Evolutionary conservation across 2,329 filamentous ascomycete species (phyloP).

Genomic region (Mollisiaceae sp.): DNA sequence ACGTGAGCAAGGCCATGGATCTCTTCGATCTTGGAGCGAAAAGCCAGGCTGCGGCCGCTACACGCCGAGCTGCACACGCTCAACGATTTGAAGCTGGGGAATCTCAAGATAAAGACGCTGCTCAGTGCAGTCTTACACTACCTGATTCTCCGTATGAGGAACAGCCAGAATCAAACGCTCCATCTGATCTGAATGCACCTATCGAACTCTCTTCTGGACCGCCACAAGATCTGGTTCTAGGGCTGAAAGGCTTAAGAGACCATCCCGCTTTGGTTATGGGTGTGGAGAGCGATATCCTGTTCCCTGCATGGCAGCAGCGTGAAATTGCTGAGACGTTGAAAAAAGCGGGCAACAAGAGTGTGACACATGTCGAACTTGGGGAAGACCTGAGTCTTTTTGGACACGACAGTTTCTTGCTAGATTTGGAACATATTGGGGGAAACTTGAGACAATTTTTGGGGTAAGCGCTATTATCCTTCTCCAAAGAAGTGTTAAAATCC

Average conservation of each 20-base stretch:
- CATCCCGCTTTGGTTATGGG: conserved; percentile 89
- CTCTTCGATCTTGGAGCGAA: conserved; percentile 86
- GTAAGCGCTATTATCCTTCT: conserved; percentile 42
- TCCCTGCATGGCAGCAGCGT: conserved; percentile 96
- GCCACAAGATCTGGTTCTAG: conserved; percentile 79
- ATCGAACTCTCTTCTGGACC: conserved; percentile 56
- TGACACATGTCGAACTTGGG: conserved; percentile 88
- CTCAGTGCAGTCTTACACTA: conserved; percentile 78
- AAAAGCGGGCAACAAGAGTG: conserved; percentile 76
- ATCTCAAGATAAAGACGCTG: conserved; percentile 39
- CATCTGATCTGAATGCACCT: conserved; percentile 43
- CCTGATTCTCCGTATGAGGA: conserved; percentile 88
- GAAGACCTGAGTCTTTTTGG: conserved; percentile 95
- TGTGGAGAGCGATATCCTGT: conserved; percentile 93
- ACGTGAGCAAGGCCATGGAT: conserved; percentile 99
- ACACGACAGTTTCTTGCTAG: conserved; percentile 93
- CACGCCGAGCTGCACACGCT: conserved; percentile 66
- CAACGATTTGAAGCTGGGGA: conserved; percentile 56
- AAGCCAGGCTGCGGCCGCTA: conserved; percentile 67
- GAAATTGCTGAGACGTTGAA: conserved; percentile 88
- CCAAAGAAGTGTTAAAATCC: too few relatives aligned
- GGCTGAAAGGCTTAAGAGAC: conserved; percentile 72
- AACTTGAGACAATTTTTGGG: conserved; percentile 79
- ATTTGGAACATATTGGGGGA: conserved; percentile 89
- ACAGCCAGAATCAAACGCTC: conserved; percentile 59